Evolutionary conservation across 805 yeast species (phyloP).

Genomic region (Scheffersomyces lignosus): DNA sequence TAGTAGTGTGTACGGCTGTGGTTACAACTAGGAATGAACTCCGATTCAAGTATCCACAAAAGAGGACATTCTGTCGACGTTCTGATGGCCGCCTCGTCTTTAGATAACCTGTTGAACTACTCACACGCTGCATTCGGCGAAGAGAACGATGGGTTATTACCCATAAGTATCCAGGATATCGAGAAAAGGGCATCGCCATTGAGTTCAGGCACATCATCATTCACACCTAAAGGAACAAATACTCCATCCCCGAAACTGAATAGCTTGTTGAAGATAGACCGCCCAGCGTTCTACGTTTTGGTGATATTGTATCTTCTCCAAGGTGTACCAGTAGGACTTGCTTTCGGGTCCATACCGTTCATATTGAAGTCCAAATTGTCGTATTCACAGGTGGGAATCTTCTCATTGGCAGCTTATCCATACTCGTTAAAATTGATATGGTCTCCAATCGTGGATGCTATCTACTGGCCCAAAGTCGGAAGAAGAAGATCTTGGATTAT

Average conservation of each 20-base stretch:
- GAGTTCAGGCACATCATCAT: not conserved
- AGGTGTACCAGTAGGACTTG: conserved; percentile 96
- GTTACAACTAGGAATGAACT: too few relatives aligned
- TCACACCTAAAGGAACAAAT: conserved; percentile 1
- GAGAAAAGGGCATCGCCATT: not conserved
- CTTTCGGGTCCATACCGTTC: conserved; percentile 93
- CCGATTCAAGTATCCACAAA: conserved; percentile 27
- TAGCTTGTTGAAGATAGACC: conserved; percentile 40
- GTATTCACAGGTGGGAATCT: conserved; percentile 87
- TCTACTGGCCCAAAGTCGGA: conserved; percentile 67
- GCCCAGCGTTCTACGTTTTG: conserved; percentile 72
- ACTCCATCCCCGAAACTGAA: conserved; percentile 1
- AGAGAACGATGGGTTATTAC: conserved; percentile 39
- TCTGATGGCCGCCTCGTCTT: conserved; percentile 6
- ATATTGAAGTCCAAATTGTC: conserved; percentile 77
- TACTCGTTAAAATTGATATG: conserved; percentile 88
- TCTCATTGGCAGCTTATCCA: conserved; percentile 91
- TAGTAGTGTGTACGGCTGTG: too few relatives aligned
- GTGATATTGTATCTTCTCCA: conserved; percentile 79
- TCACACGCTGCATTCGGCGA: conserved; percentile 26
- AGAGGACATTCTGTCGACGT: conserved; percentile 16
- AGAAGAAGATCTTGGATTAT: conserved; percentile 92
- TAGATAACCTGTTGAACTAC: conserved; percentile 15
- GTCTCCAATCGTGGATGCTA: conserved; percentile 95
- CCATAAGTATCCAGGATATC: conserved; percentile 21